phyloP scores from a whole-genome alignment of 164 flowering plant genomes.

The Chloranthus sessilifolius region DNA sequence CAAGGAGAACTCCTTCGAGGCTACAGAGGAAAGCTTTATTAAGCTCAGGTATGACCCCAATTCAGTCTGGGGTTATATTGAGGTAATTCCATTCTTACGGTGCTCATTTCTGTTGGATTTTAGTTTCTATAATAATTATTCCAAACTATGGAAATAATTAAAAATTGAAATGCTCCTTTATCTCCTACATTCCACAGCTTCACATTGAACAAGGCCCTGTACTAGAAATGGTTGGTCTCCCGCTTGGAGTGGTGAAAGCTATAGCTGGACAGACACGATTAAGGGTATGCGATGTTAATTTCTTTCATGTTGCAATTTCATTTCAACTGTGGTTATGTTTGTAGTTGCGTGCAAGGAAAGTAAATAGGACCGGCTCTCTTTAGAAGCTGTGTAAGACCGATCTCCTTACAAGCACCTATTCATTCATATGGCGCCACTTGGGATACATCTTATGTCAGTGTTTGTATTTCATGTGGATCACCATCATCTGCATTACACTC shows the following conservation, averaged over 20 bases:
- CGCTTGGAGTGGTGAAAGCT: conserved; percentile 88
- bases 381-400: too few relatives aligned
- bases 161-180: background rate
- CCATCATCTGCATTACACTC: too few relatives aligned
- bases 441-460: too few relatives aligned
- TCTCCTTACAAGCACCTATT: too few relatives aligned
- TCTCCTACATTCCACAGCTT: conserved; percentile 43
- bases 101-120: background rate
- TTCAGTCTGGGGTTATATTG: conserved; percentile 86
- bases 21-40: conserved; percentile 49
- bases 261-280: conserved; percentile 94
- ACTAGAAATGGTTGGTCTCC: conserved; percentile 78
- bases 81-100: conserved; percentile 42
- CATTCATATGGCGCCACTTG: too few relatives aligned
- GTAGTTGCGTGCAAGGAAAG: too few relatives aligned
- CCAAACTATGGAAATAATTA: background rate
- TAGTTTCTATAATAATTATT: background rate
- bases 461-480: too few relatives aligned
- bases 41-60: conserved; percentile 72
- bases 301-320: background rate
- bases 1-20: conserved; percentile 45
- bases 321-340: background rate
- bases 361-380: too few relatives aligned
- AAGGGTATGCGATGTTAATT: conserved; percentile 44
- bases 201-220: conserved; percentile 99